A percentile compares a stretch with the other conserved stretches of the same genome.
phyloP scores from a whole-genome alignment of 2,329 filamentous ascomycete species.

The Aspergillus sclerotialis region DNA sequence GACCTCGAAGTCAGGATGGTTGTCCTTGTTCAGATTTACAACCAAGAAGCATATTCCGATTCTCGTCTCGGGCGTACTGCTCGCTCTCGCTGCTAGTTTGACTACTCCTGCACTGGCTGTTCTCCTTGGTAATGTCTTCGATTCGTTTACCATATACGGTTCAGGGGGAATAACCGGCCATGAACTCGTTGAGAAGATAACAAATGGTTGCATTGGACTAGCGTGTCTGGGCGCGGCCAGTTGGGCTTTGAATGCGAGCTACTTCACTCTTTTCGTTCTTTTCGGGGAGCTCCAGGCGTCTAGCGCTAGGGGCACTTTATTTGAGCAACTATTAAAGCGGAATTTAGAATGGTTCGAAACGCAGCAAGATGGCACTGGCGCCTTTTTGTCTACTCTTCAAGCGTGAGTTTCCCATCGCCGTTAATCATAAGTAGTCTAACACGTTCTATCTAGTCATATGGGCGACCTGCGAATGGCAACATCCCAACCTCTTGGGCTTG shows the following conservation, averaged over 20 bases:
- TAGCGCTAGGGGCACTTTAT: constrained; percentile 57
- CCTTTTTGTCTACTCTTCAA: constrained; percentile 65
- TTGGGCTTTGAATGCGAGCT: constrained; percentile 61
- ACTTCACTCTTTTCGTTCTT: constrained; percentile 64
- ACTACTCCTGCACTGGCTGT: constrained; percentile 61
- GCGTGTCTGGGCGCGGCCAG: constrained; percentile 55
- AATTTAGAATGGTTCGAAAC: constrained; percentile 79
- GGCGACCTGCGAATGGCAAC: constrained; percentile 73
- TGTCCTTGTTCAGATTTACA: constrained; percentile 65
- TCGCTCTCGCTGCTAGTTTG: constrained; percentile 54
- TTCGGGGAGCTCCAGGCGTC: constrained; percentile 78
- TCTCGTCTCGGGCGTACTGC: constrained; percentile 48
- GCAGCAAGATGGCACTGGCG: constrained; percentile 62
- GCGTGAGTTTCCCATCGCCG: constrained; percentile 49
- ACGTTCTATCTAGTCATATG: constrained; percentile 75
- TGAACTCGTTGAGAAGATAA: constrained; percentile 51
- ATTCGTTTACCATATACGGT: constrained; percentile 61
- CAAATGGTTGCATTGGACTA: constrained; percentile 56
- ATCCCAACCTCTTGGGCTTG: constrained; percentile 69
- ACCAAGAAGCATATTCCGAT: constrained; percentile 51
- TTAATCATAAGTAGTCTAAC: too few species aligned
- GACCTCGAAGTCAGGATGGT: constrained; percentile 33
- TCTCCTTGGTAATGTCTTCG: constrained; percentile 68
- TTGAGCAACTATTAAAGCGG: constrained; percentile 61
- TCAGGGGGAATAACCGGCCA: constrained; percentile 43